Evolutionary conservation across 192 early-diverging fungal species (phyloP).

Genomic region (Backusella tuberculispora): DNA sequence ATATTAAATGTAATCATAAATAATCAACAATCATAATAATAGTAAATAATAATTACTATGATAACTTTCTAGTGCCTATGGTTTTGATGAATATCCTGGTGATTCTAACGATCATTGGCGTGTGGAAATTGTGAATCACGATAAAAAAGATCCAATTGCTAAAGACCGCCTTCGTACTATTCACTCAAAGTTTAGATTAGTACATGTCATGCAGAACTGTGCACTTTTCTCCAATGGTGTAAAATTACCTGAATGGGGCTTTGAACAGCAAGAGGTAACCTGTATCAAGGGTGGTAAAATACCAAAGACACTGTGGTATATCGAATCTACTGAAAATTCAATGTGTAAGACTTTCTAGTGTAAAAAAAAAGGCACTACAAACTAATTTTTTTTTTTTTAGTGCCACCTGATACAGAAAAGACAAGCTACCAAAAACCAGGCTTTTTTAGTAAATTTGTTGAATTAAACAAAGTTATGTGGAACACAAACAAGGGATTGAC

Average conservation of each 20-base stretch:
- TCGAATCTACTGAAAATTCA: conserved; percentile 68
- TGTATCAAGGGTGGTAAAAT: conserved; percentile 84
- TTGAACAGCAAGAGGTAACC: conserved; percentile 91
- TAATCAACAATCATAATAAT: background rate
- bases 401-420: conserved; percentile 63
- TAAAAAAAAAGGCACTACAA: background rate
- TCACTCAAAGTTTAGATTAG: conserved; percentile 74
- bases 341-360: conserved; percentile 37
- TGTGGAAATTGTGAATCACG: conserved; percentile 74
- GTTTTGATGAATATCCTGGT: conserved; percentile 72
- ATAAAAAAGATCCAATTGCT: conserved; percentile 54
- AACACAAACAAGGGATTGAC: conserved; percentile 88
- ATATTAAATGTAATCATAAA: background rate
- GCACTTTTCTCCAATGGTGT: conserved; percentile 83
- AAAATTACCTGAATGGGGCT: conserved; percentile 92
- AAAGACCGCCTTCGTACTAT: conserved; percentile 63
- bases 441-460: conserved; percentile 88
- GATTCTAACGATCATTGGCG: conserved; percentile 95
- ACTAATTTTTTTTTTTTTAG: conserved; percentile 30
- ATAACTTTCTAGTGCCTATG: conserved; percentile 53
- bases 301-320: conserved; percentile 75
- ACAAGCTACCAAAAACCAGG: conserved; percentile 70
- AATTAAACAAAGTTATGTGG: conserved; percentile 92
- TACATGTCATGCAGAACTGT: conserved; percentile 76
- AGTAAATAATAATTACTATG: background rate